These are phyloP conservation scores for Aspergillus neoniger DNA, from an alignment of 2,329 filamentous ascomycete genomes.

Conservation along the genomic window DNA sequence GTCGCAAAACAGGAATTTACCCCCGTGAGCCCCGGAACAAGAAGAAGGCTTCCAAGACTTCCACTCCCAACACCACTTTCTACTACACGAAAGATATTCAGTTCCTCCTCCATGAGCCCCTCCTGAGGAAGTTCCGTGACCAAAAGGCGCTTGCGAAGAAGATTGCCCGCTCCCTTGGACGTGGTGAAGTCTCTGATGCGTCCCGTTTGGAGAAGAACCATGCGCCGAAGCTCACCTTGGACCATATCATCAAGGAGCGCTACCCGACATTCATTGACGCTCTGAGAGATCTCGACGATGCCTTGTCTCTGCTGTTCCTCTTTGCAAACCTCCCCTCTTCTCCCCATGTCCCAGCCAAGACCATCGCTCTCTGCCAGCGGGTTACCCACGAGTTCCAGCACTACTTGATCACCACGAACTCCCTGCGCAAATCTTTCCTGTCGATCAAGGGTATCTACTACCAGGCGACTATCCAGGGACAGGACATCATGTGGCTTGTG, in stretches of 20 bases:
- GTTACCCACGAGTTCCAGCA: slow-evolving; percentile 96
- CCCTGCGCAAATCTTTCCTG: slow-evolving; percentile 91
- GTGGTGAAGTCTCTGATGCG: slow-evolving; percentile 87
- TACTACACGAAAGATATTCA: slow-evolving; percentile 94
- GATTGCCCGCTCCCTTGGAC: slow-evolving; percentile 86
- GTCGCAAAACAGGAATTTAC: slow-evolving; percentile 69
- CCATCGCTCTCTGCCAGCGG: slow-evolving; percentile 91
- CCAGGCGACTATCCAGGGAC: slow-evolving; percentile 93
- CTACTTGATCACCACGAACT: slow-evolving; percentile 90
- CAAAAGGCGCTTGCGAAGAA: slow-evolving; percentile 98
- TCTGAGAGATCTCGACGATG: slow-evolving; percentile 91
- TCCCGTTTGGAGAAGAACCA: slow-evolving; percentile 87
- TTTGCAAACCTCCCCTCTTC: slow-evolving; percentile 96
- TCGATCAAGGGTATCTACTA: slow-evolving; percentile 99
- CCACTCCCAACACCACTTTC: slow-evolving; percentile 89
- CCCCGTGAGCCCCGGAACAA: slow-evolving; percentile 94
- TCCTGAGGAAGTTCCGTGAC: slow-evolving; percentile 92
- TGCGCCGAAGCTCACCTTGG: slow-evolving; percentile 84
- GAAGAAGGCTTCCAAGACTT: slow-evolving; percentile 93
- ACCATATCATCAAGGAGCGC: slow-evolving; percentile 96
- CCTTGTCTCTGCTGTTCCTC: slow-evolving; percentile 92
- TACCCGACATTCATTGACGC: slow-evolving; percentile 97
- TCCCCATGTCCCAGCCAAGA: slow-evolving; percentile 85
- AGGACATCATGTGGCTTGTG: slow-evolving; percentile 95
- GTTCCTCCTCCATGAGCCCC: slow-evolving; percentile 94